phyloP scores from a whole-genome alignment of 768 basidiomycete genomes.

The Trametes villosa region DNA sequence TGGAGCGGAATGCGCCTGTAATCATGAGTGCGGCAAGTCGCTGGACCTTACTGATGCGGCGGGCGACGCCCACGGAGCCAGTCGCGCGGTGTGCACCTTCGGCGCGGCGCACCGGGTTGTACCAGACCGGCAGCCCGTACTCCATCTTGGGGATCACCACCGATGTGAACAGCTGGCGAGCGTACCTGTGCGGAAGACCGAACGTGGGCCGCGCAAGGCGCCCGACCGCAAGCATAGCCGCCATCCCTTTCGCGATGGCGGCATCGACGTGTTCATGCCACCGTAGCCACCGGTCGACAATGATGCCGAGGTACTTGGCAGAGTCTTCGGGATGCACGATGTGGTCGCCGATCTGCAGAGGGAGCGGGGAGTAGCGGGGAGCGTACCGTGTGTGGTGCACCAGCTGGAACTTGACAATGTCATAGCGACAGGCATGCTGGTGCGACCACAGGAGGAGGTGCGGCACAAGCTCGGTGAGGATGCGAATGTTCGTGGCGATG shows the following conservation, averaged over 20 bases:
- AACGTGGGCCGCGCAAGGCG: neutral
- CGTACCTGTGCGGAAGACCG: neutral
- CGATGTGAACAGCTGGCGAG: neutral
- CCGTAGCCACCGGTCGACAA: neutral
- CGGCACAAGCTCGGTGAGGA: neutral
- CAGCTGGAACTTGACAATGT: conserved; percentile 25
- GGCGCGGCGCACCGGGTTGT: neutral
- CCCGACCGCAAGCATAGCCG: neutral
- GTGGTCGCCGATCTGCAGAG: neutral
- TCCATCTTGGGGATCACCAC: neutral
- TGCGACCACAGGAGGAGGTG: conserved; percentile 31
- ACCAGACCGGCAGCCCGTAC: neutral
- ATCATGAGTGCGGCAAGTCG: conserved; percentile 25
- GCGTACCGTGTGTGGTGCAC: neutral
- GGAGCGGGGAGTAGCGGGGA: neutral
- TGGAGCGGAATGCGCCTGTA: conserved; percentile 30
- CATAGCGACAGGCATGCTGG: conserved; percentile 32
- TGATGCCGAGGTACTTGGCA: neutral
- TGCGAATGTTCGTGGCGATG: neutral
- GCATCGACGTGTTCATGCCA: neutral
- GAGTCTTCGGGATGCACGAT: neutral
- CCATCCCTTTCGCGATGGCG: neutral
- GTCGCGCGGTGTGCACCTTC: neutral
- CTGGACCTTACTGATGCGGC: conserved; percentile 21
- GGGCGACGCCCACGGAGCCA: neutral